Conservation (phyloP, 2,329 filamentous ascomycete genomes). For the Fusarium sp. region DNA sequence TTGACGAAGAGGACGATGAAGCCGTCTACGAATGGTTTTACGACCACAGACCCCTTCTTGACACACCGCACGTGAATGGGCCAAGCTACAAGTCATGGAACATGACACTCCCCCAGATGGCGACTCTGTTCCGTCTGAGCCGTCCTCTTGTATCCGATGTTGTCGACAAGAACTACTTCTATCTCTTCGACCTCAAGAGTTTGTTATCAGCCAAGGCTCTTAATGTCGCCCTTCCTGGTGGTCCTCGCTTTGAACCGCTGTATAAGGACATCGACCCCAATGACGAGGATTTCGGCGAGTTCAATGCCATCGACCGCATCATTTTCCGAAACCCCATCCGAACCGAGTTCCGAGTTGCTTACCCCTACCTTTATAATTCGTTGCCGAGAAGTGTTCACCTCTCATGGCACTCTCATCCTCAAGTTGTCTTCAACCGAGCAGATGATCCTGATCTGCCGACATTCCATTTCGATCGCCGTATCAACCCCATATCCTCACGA, state of each 20-base stretch:
- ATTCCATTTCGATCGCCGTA: slow-evolving; percentile 97
- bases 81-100: slow-evolving; percentile 98
- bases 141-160: slow-evolving; percentile 91
- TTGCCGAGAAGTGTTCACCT: slow-evolving; percentile 93
- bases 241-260: slow-evolving; percentile 93
- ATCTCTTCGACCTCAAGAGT: slow-evolving; percentile 95
- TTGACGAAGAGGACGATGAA: slow-evolving; percentile 92
- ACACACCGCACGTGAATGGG: slow-evolving; percentile 94
- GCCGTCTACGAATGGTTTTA: slow-evolving; percentile 98
- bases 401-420: slow-evolving; percentile 93
- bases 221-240: slow-evolving; percentile 97
- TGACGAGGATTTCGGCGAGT: slow-evolving; percentile 98
- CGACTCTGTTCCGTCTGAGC: slow-evolving; percentile 90
- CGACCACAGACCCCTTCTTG: slow-evolving; percentile 88
- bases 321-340: slow-evolving; percentile 96
- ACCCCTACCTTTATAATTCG: slow-evolving; percentile 95
- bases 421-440: slow-evolving; percentile 88
- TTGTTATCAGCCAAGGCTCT: slow-evolving; percentile 96
- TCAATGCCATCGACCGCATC: slow-evolving; percentile 99
- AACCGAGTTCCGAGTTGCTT: slow-evolving; percentile 95
- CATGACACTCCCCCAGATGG: slow-evolving; percentile 92
- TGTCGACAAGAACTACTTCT: slow-evolving; percentile 96
- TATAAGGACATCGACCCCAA: slow-evolving; percentile 99
- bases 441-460: slow-evolving; percentile 91
- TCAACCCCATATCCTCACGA: slow-evolving; percentile 96